These are phyloP conservation scores for Bathelium albidoporum DNA, from an alignment of 495 filamentous ascomycete species.

Conservation along the genomic window DNA sequence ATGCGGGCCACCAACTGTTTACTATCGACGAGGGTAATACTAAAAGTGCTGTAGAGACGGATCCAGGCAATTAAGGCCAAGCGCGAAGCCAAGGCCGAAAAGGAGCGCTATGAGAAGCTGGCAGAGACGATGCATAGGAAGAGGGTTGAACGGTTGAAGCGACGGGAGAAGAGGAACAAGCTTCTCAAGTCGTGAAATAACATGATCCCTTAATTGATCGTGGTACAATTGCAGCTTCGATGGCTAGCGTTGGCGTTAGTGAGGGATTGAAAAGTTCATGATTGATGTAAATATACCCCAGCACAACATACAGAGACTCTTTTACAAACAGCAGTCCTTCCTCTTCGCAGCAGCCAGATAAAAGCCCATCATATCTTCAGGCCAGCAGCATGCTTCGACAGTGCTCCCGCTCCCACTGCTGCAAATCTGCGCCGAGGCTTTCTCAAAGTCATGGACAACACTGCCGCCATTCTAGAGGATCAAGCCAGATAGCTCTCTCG, in stretches of 20 bases:
- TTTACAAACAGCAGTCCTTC: neutral
- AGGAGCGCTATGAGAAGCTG: slow-evolving; percentile 86
- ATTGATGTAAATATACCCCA: neutral
- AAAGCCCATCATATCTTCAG: neutral
- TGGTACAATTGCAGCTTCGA: neutral
- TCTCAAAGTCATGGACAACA: neutral
- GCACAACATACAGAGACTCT: neutral
- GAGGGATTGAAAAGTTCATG: neutral
- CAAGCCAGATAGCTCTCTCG: neutral
- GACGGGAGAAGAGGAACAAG: slow-evolving; percentile 96
- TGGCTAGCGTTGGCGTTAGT: neutral
- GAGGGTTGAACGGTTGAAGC: slow-evolving; percentile 81
- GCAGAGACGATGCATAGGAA: slow-evolving; percentile 96
- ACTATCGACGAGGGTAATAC: neutral
- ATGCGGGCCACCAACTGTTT: slow-evolving; percentile 14
- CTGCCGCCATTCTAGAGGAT: neutral
- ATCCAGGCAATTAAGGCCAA: slow-evolving; percentile 73
- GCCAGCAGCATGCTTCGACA: no score
- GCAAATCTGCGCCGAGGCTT: neutral
- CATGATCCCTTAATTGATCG: neutral
- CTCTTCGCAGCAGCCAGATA: neutral
- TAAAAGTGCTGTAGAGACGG: slow-evolving; percentile 43
- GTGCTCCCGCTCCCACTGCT: no score
- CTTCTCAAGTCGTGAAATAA: slow-evolving; percentile 69
- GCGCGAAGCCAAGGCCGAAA: slow-evolving; percentile 80